A percentile compares a stretch with the other conserved stretches of the same genome.
Conservation (phyloP, 192 early-diverging fungal genomes). For the Diversispora eburnea region DNA sequence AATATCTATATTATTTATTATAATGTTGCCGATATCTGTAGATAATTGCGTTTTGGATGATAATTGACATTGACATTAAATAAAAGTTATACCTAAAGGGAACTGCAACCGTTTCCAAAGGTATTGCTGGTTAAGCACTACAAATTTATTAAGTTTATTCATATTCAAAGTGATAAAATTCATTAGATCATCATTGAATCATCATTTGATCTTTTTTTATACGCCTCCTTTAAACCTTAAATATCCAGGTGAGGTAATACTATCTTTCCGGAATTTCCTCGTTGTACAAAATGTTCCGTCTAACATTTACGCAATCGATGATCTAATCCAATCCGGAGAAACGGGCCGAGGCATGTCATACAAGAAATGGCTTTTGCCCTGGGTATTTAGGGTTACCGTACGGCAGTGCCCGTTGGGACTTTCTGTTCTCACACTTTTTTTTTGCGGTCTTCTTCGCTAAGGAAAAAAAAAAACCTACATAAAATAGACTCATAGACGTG, state of each 20-base stretch:
- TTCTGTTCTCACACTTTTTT: conserved; percentile 21
- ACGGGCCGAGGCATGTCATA: conserved; percentile 24
- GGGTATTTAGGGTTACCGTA: conserved; percentile 4
- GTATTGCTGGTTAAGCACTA: no score
- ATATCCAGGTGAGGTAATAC: background rate
- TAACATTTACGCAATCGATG: background rate
- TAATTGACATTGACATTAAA: no score
- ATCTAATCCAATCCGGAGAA: conserved; percentile 29
- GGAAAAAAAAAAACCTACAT: conserved; percentile 5
- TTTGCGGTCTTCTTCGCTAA: background rate
- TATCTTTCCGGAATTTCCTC: background rate
- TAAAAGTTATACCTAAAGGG: no score
- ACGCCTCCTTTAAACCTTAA: background rate
- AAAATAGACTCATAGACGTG: conserved; percentile 17
- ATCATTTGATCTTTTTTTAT: conserved; percentile 1
- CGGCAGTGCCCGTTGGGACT: conserved; percentile 20
- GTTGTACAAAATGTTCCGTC: background rate
- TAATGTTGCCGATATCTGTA: no score
- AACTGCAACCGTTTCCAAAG: no score
- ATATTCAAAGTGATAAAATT: no score
- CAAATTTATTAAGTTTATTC: no score
- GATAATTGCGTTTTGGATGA: no score
- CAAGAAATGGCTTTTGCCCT: background rate
- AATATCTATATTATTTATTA: no score
- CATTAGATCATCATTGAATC: background rate